Conservation (phyloP, 768 basidiomycete genomes). For the Thelephora ganbajun region DNA sequence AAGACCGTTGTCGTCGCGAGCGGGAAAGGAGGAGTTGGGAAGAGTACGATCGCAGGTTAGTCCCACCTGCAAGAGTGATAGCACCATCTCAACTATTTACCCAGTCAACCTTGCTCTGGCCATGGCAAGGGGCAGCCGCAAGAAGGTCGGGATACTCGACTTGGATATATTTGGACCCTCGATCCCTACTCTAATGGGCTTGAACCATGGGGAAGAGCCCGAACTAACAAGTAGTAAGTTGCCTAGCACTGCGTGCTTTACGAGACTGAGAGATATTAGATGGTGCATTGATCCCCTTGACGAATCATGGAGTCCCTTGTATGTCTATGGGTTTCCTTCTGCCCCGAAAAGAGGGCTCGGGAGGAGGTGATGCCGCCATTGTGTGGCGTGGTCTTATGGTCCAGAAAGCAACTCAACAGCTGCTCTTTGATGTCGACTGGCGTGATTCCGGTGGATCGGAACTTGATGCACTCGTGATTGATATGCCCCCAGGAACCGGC, state of each 20-base stretch:
- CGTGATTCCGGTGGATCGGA: slow-evolving; percentile 27
- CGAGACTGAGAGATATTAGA: slow-evolving; percentile 16
- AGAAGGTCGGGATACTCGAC: slow-evolving; percentile 71
- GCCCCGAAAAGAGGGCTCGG: slow-evolving; percentile 33
- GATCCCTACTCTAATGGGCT: slow-evolving; percentile 84
- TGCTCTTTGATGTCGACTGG: slow-evolving; percentile 96
- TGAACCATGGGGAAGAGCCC: slow-evolving; percentile 68
- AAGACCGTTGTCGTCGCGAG: slow-evolving; percentile 77
- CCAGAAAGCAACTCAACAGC: slow-evolving; percentile 92
- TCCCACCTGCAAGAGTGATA: not conserved
- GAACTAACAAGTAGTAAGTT: slow-evolving; percentile 51
- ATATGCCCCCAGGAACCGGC: slow-evolving; percentile 96
- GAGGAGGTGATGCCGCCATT: slow-evolving; percentile 60
- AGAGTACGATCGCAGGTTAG: slow-evolving; percentile 83
- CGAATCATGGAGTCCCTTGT: slow-evolving; percentile 79
- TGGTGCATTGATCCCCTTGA: slow-evolving; percentile 69
- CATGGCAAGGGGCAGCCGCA: slow-evolving; percentile 33
- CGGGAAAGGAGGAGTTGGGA: slow-evolving; percentile 94
- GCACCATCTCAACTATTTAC: not conserved
- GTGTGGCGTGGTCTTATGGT: slow-evolving; percentile 99
- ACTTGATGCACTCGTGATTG: slow-evolving; percentile 79
- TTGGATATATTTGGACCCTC: slow-evolving; percentile 95
- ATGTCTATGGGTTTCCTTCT: slow-evolving; percentile 98
- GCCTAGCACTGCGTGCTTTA: not conserved
- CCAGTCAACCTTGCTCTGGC: slow-evolving; percentile 74